Evolutionary conservation across 306 rosid genomes (phyloP).

Genomic region (Begonia masoniana): DNA sequence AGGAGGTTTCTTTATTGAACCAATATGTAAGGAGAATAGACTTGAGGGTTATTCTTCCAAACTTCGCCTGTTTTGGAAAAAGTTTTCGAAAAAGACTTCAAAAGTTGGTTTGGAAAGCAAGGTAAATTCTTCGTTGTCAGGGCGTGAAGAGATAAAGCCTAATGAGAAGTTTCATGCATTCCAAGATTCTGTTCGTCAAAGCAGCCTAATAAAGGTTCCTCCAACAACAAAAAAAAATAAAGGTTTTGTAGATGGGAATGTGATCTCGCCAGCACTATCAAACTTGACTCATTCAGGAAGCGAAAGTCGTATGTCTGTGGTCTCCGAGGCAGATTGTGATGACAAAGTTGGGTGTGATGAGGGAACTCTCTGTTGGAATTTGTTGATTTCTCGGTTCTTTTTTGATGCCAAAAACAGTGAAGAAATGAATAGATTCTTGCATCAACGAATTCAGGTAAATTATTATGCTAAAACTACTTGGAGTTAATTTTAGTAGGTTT

Average conservation of each 20-base stretch:
- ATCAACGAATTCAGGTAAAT: constrained; percentile 69
- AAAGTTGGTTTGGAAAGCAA: constrained; percentile 57
- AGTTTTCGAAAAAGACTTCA: constrained; percentile 42
- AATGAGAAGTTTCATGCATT: constrained; percentile 31
- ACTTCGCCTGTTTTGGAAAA: constrained; percentile 60
- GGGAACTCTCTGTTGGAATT: constrained; percentile 83
- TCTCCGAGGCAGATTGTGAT: constrained; percentile 43
- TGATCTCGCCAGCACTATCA: constrained; percentile 20
- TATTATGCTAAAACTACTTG: constrained; percentile 8
- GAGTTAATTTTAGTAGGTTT: not conserved
- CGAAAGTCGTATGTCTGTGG: constrained; percentile 36
- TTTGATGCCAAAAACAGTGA: constrained; percentile 59
- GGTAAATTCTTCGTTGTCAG: constrained; percentile 28
- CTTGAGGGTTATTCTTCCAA: constrained; percentile 58
- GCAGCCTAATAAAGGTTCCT: constrained; percentile 26
- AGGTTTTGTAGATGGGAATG: constrained; percentile 29
- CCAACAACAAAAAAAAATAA: constrained; percentile 24
- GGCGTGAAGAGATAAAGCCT: constrained; percentile 47
- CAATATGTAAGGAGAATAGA: constrained; percentile 35
- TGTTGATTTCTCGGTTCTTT: constrained; percentile 74
- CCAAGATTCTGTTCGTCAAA: constrained; percentile 41
- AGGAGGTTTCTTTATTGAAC: constrained; percentile 34
- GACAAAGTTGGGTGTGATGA: constrained; percentile 60
- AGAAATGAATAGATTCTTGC: constrained; percentile 42
- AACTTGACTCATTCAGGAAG: constrained; percentile 35